These are phyloP conservation scores for Aureobasidium subglaciale DNA, from an alignment of 2,329 filamentous ascomycete genomes.

Conservation along the genomic window DNA sequence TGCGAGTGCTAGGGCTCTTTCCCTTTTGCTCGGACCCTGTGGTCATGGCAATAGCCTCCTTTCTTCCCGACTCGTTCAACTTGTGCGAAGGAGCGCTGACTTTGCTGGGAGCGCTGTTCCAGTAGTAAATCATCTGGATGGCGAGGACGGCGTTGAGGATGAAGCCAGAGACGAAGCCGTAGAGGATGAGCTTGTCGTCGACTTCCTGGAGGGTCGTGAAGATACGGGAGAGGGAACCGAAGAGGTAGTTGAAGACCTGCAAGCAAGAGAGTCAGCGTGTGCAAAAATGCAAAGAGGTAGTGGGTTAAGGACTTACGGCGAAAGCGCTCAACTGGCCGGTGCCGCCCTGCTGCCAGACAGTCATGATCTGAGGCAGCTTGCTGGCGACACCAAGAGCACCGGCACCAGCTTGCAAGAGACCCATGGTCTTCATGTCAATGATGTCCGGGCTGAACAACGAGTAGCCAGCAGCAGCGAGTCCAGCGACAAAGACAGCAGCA, in stretches of 20 bases:
- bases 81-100: constrained; percentile 31
- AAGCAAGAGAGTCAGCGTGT: background rate
- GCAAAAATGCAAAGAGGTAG: background rate
- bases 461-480: constrained; percentile 60
- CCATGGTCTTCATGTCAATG: constrained; percentile 60
- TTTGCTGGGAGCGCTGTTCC: constrained; percentile 57
- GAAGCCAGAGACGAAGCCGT: constrained; percentile 88
- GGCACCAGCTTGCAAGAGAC: constrained; percentile 74
- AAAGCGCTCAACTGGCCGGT: constrained; percentile 97
- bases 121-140: constrained; percentile 90
- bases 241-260: constrained; percentile 96
- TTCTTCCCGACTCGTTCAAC: constrained; percentile 32
- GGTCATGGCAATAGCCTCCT: constrained; percentile 24
- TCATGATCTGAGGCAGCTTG: constrained; percentile 88
- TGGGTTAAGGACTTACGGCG: constrained; percentile 59
- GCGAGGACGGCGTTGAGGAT: constrained; percentile 81
- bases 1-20: constrained; percentile 50
- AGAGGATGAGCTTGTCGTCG: constrained; percentile 91
- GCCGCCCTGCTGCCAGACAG: constrained; percentile 75
- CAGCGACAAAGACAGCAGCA: constrained; percentile 72
- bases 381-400: constrained; percentile 77
- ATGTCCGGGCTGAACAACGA: constrained; percentile 62
- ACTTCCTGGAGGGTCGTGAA: constrained; percentile 98
- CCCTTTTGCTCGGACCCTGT: constrained; percentile 31
- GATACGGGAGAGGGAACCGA: constrained; percentile 85